Percentiles rank a stretch among this genome's conserved stretches.
Evolutionary conservation across 2,329 filamentous ascomycete genomes (phyloP).

Genomic region (Fusarium sublunatum): DNA sequence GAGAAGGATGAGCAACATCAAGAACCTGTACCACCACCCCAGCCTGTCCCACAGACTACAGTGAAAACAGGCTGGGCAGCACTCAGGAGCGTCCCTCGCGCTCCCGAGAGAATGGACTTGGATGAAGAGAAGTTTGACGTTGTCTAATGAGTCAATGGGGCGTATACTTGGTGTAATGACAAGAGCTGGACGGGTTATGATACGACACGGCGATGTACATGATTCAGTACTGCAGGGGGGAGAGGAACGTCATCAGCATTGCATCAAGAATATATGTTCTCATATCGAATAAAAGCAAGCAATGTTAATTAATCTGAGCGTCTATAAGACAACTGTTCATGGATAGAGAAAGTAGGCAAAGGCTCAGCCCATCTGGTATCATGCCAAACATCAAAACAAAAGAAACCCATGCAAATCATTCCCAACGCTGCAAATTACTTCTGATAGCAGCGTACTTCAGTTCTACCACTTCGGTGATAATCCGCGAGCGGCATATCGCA

Average conservation of each 20-base stretch:
- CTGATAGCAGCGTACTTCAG: conserved; percentile 29
- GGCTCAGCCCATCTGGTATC: conserved; percentile 16
- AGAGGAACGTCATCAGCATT: background rate
- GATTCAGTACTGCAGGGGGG: conserved; percentile 1
- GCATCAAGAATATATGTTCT: background rate
- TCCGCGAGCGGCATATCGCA: conserved; percentile 36
- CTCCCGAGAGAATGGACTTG: conserved; percentile 48
- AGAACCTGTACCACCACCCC: conserved; percentile 9
- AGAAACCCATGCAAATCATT: background rate
- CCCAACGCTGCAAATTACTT: conserved; percentile 1
- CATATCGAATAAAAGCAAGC: background rate
- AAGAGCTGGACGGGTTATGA: conserved; percentile 11
- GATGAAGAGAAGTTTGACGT: conserved; percentile 52
- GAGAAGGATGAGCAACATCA: conserved; percentile 31
- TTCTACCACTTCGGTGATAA: conserved; percentile 39
- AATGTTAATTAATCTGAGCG: background rate
- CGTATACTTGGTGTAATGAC: conserved; percentile 17
- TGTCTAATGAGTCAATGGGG: conserved; percentile 28
- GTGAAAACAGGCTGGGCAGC: conserved; percentile 50
- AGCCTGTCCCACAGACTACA: conserved; percentile 23
- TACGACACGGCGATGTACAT: background rate
- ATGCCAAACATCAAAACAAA: conserved; percentile 3
- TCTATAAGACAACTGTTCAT: background rate
- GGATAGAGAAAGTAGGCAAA: background rate
- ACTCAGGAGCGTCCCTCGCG: conserved; percentile 40